Evolutionary conservation across 352 stramenopile species (phyloP).

Genomic region (Phytophthora boehmeriae): DNA sequence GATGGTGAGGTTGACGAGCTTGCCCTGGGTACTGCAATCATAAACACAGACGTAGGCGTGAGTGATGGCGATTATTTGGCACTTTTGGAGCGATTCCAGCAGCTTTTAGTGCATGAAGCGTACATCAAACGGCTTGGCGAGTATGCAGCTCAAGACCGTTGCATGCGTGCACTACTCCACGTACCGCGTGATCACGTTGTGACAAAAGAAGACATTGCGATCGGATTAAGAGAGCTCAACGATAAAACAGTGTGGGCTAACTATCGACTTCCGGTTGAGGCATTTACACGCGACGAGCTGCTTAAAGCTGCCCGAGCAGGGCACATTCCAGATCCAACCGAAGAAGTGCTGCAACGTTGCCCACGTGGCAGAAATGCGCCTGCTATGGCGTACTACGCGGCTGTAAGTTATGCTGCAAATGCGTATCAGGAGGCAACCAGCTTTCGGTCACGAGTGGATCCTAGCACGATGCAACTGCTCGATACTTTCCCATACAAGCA

Average conservation of each 20-base stretch:
- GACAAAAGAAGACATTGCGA: slow-evolving; percentile 76
- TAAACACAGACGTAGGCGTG: slow-evolving; percentile 66
- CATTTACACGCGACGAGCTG: slow-evolving; percentile 73
- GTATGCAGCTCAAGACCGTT: slow-evolving; percentile 71
- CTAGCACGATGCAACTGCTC: slow-evolving; percentile 34
- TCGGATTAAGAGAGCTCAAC: slow-evolving; percentile 45
- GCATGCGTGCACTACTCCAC: slow-evolving; percentile 56
- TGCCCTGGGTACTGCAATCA: slow-evolving; percentile 28
- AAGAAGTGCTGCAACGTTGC: slow-evolving; percentile 53
- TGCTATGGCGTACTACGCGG: slow-evolving; percentile 73
- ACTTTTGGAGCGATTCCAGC: slow-evolving; percentile 71
- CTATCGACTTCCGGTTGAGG: slow-evolving; percentile 58
- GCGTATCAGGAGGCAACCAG: slow-evolving; percentile 65
- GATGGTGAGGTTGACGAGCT: slow-evolving; percentile 39
- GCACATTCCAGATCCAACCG: slow-evolving; percentile 57
- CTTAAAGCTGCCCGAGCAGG: slow-evolving; percentile 40
- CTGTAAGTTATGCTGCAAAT: slow-evolving; percentile 59
- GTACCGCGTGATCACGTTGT: slow-evolving; percentile 51
- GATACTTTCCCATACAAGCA: slow-evolving; percentile 55
- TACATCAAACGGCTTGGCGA: slow-evolving; percentile 64
- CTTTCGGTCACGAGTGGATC: slow-evolving; percentile 59
- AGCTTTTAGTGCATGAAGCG: slow-evolving; percentile 67
- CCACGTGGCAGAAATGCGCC: slow-evolving; percentile 54
- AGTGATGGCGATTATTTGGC: slow-evolving; percentile 74
- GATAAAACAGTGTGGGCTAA: slow-evolving; percentile 19